Conservation (phyloP, 495 filamentous ascomycete genomes). For the Xylaria intraflava region DNA sequence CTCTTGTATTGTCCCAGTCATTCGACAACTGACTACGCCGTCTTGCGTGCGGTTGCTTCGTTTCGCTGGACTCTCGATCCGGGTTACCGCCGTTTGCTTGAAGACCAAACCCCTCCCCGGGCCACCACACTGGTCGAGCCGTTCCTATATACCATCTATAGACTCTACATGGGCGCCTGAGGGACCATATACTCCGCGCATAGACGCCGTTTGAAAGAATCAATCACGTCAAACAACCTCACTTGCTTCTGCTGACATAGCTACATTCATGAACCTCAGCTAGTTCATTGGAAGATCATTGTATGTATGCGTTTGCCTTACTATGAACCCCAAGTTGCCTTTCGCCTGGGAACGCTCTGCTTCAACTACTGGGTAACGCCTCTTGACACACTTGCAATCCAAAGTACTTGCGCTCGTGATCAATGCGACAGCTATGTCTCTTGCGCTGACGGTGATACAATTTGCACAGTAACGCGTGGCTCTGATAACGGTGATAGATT, state of each 20-base stretch:
- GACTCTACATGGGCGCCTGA: background rate
- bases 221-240: background rate
- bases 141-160: slow-evolving; percentile 4
- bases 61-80: background rate
- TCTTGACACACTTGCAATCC: background rate
- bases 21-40: background rate
- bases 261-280: background rate
- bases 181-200: background rate
- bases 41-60: background rate
- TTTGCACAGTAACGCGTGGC: background rate
- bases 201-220: background rate
- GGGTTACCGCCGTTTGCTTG: background rate
- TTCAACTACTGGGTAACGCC: background rate
- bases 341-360: background rate
- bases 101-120: background rate
- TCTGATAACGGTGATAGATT: background rate
- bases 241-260: background rate
- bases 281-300: background rate
- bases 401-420: background rate
- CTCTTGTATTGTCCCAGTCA: background rate
- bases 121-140: background rate
- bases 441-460: background rate
- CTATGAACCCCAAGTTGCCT: background rate
- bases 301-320: slow-evolving; percentile 4
- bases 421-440: background rate